phyloP scores from a whole-genome alignment of 495 filamentous ascomycete species.

The Cladorrhinum samala region DNA sequence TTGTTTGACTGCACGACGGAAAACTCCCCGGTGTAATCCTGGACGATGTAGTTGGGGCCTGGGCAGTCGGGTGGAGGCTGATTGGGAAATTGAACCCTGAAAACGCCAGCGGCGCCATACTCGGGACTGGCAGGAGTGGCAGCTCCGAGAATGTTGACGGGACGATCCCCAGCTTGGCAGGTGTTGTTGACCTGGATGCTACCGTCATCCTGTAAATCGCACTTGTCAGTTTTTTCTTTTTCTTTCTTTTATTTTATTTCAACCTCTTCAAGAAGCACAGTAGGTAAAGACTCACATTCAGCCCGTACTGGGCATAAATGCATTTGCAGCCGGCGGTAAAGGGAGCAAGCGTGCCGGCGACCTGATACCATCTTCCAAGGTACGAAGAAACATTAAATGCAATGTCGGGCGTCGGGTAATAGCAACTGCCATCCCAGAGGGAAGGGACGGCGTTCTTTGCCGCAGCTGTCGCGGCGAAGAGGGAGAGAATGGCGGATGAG shows the following conservation, averaged over 20 bases:
- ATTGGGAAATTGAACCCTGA: constrained; percentile 17
- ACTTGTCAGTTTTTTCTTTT: too few species aligned
- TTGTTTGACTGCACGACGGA: constrained; percentile 20
- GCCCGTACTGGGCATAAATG: constrained; percentile 14
- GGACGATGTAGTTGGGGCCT: constrained; percentile 21
- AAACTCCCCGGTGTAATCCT: constrained; percentile 19
- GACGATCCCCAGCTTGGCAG: constrained; percentile 12
- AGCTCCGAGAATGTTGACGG: constrained; percentile 14
- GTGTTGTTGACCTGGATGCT: constrained; percentile 16
- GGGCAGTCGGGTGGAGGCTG: constrained; percentile 17
- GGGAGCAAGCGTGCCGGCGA: constrained; percentile 16
- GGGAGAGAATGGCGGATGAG: constrained; percentile 5
- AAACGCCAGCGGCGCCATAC: constrained; percentile 16
- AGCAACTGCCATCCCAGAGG: constrained; percentile 16
- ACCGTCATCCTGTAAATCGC: constrained; percentile 15
- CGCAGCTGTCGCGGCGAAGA: constrained; percentile 3
- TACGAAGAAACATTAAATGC: constrained; percentile 13
- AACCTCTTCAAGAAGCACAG: too few species aligned
- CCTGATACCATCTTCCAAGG: constrained; percentile 21
- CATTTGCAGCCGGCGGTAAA: constrained; percentile 16
- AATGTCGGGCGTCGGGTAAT: constrained; percentile 14
- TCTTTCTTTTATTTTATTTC: too few species aligned
- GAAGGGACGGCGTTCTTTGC: constrained; percentile 13
- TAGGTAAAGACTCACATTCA: constrained; percentile 10
- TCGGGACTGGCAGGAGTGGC: constrained; percentile 12